Base-by-base conservation (phyloP, 73 alveolate genomes). In the Blepharisma japonicum region DNA sequence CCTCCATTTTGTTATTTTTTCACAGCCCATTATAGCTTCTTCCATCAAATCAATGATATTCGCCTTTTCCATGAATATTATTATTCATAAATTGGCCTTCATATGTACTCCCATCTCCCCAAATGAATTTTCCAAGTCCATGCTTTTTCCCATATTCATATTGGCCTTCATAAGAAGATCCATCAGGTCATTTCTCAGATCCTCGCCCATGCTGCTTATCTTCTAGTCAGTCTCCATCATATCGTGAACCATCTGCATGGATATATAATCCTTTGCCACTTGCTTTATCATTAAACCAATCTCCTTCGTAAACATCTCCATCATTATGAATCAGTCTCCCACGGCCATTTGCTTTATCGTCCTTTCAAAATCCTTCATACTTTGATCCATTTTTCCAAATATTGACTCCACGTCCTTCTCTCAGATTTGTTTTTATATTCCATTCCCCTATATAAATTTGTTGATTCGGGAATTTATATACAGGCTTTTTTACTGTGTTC, bases 191-290 rank as follows among this genome's bases (percentile, higher is more conserved):
- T 49, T 61, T 84, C 88, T 91, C 97, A 67, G 47, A 71, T 27
- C 97, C 97, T 50, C 72, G 77, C 7, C 95, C 97, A 87, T 81
- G 89, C 81, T 91, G 86, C 49, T 89, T 87, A 72, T 89, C 97
- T 80, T 88, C 86, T 39, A 76, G 79, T 91, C 95, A 91, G 50
- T 77, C 79, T 2, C 97, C 97, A 56, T 78, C 82, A 85, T 91
- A 91, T 50, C 80, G 85, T 72, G 91, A 86, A 47, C 97, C 97
- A 81, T 85, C 88, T 32, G 88, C 81, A 56, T 81, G 92, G 38
- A 70, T 77, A 61, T 77, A 85, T 6, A 47, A 70, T 27, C 92
- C 92, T 6, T 45, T 78, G 11, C 92, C 92, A 68, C 56, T 74
- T 4, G 92, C 92, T 56, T 77, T 85, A 48, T 85, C 92, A 74